A percentile compares a stretch with the other conserved stretches of the same genome.
phyloP scores from a whole-genome alignment of 2,329 filamentous ascomycete genomes.

The Furcasterigmium sp. region DNA sequence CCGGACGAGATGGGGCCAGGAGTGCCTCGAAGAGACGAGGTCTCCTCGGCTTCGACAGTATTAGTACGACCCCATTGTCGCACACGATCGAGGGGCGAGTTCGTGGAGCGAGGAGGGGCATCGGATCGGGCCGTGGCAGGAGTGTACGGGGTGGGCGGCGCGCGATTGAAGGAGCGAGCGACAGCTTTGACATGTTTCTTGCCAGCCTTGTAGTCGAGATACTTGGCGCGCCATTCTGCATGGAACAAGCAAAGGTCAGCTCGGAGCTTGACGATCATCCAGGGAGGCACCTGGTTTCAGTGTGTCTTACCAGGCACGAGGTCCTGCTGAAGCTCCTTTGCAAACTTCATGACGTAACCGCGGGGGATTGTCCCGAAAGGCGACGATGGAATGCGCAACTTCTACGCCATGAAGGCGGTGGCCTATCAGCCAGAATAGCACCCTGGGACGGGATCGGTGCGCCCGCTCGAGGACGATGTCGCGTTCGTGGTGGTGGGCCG shows the following conservation, averaged over 20 bases:
- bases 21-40: slow-evolving; percentile 15
- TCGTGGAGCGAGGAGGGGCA: not conserved
- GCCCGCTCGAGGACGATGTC: too few relatives aligned
- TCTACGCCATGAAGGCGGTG: not conserved
- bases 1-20: slow-evolving; percentile 18
- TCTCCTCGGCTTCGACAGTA: slow-evolving; percentile 10
- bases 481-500: not conserved
- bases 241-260: not conserved
- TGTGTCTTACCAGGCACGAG: slow-evolving; percentile 67
- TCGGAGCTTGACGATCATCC: not conserved
- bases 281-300: not conserved
- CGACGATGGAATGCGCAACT: not conserved
- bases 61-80: slow-evolving; percentile 2
- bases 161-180: slow-evolving; percentile 61
- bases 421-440: too few relatives aligned
- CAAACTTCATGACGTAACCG: slow-evolving; percentile 54
- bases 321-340: slow-evolving; percentile 78
- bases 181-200: slow-evolving; percentile 93
- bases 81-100: not conserved
- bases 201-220: slow-evolving; percentile 90
- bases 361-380: not conserved
- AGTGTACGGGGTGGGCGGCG: slow-evolving; percentile 43
- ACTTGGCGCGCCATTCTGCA: slow-evolving; percentile 85
- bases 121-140: not conserved
- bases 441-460: too few relatives aligned